Base-by-base conservation (phyloP, 768 basidiomycete genomes). In the Suillus clintonianus region DNA sequence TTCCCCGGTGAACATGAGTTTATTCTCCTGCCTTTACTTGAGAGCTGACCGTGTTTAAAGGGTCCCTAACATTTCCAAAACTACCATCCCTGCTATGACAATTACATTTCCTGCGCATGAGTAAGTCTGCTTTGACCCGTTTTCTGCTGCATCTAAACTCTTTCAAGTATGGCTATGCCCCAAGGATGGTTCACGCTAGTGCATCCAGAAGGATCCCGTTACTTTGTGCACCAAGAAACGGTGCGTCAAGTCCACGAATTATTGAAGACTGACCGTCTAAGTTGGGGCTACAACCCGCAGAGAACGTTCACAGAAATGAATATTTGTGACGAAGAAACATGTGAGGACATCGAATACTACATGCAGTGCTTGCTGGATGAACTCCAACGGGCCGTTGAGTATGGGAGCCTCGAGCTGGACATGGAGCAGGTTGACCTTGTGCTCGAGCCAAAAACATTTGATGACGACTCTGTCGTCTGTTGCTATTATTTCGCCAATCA, bases 401-500 rank as follows among this genome's bases (percentile, higher is more conserved):
- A 8, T 15, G 13, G 47, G 4, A 54, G 68, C 68, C 22, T 81
- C 15, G 59, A 41, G 14, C 64, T 83, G 6, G 74, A 76, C 1
- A 57, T 48, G 2, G 59, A 72, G 32, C 7, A 56, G 45, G 70
- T 73, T 17, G 80, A 83, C 54, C 70, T 83, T 5, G 77, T 83
- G 17, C 64, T 86, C 14, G 79, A 84, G 37, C 64, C 81, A 5
- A 68, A 8, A 37, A 57, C 55, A 1, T 64, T 63, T 15, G 66
- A 69, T 5, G 67, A 65, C 0, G 72, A 72, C 3, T 22, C 10
- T 7, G 39, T 43, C 43, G 51, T 64, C n/a, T 66, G 70, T 65
- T 36, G 76, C 64, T 85, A 85, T 67, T 85, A 84, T 64, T 81
- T 80, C 54, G 81, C 78, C 14, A 75, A 84, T 64, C 83, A 84